These are phyloP conservation scores for Lactuca sativa DNA, from an alignment of 129 eudicot genomes.

Conservation along the genomic window DNA sequence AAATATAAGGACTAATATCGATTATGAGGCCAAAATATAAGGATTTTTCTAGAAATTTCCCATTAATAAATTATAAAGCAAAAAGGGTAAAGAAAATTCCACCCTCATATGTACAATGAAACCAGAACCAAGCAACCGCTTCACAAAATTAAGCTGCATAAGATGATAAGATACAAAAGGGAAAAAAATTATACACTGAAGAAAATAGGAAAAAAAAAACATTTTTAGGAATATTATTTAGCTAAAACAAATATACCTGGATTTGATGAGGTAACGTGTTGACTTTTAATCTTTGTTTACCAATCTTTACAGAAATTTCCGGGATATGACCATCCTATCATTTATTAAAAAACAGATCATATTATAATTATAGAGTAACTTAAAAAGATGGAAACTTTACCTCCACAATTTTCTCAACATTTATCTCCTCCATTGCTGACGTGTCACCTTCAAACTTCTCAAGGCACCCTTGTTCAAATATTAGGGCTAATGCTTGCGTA, in stretches of 20 bases:
- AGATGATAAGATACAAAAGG: constrained; percentile 2
- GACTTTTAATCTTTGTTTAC: constrained; percentile 40
- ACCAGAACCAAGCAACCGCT: constrained; percentile 48
- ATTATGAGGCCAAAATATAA: no score
- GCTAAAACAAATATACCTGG: constrained; percentile 37
- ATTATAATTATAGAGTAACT: background rate
- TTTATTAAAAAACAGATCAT: constrained; percentile 10
- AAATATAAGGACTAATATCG: no score
- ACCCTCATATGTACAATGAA: constrained; percentile 58
- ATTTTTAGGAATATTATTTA: background rate
- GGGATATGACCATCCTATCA: constrained; percentile 37
- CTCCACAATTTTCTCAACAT: constrained; percentile 30
- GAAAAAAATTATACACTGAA: background rate
- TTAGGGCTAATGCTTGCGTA: constrained; percentile 62
- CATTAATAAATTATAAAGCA: background rate
- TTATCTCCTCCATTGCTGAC: constrained; percentile 31
- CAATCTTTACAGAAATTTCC: constrained; percentile 43
- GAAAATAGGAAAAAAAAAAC: background rate
- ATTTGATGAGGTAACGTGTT: constrained; percentile 37
- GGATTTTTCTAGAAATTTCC: no score
- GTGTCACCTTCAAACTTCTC: constrained; percentile 51
- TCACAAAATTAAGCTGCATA: constrained; percentile 48
- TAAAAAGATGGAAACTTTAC: constrained; percentile 28
- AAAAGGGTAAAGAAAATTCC: constrained; percentile 13
- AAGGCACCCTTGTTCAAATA: constrained; percentile 51